A percentile compares a stretch with the other conserved stretches of the same genome.
phyloP scores from a whole-genome alignment of 2,329 filamentous ascomycete genomes.

The Shiraia bambusicola region DNA sequence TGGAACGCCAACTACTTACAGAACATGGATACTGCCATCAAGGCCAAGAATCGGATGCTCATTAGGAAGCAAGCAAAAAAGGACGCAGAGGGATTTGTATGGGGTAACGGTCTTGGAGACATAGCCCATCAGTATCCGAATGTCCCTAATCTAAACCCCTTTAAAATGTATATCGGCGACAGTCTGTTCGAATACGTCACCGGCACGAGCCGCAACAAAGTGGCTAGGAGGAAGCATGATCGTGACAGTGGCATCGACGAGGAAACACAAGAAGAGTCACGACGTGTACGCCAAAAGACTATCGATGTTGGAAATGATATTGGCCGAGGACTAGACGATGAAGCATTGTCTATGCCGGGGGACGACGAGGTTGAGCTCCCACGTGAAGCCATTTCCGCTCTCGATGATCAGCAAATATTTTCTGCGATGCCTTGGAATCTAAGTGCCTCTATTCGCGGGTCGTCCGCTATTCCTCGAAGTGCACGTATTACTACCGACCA shows the following conservation, averaged over 20 bases:
- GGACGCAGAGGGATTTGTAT: slow-evolving; percentile 64
- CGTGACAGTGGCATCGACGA: slow-evolving; percentile 40
- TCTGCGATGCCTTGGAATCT: slow-evolving; percentile 71
- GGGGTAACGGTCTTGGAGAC: slow-evolving; percentile 58
- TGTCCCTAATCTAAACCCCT: slow-evolving; percentile 48
- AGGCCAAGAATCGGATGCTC: slow-evolving; percentile 49
- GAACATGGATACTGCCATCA: slow-evolving; percentile 59
- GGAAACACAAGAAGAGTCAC: slow-evolving; percentile 34
- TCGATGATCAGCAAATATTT: slow-evolving; percentile 68
- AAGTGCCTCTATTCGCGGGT: slow-evolving; percentile 57
- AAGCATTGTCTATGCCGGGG: slow-evolving; percentile 26
- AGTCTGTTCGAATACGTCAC: slow-evolving; percentile 54
- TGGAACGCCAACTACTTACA: slow-evolving; percentile 61
- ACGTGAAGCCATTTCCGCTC: slow-evolving; percentile 64
- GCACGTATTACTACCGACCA: slow-evolving; percentile 45
- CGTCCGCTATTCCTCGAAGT: slow-evolving; percentile 46
- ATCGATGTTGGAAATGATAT: slow-evolving; percentile 35
- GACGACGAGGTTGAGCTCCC: slow-evolving; percentile 64
- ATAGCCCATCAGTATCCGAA: slow-evolving; percentile 38
- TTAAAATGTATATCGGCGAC: slow-evolving; percentile 61
- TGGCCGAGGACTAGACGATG: slow-evolving; percentile 42
- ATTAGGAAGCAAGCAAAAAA: slow-evolving; percentile 56
- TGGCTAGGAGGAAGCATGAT: slow-evolving; percentile 33
- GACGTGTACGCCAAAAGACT: slow-evolving; percentile 35
- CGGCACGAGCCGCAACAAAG: slow-evolving; percentile 35